These are phyloP conservation scores for Neonothopanus nambi DNA, from an alignment of 1,284 basidiomycete genomes.

Conservation along the genomic window DNA sequence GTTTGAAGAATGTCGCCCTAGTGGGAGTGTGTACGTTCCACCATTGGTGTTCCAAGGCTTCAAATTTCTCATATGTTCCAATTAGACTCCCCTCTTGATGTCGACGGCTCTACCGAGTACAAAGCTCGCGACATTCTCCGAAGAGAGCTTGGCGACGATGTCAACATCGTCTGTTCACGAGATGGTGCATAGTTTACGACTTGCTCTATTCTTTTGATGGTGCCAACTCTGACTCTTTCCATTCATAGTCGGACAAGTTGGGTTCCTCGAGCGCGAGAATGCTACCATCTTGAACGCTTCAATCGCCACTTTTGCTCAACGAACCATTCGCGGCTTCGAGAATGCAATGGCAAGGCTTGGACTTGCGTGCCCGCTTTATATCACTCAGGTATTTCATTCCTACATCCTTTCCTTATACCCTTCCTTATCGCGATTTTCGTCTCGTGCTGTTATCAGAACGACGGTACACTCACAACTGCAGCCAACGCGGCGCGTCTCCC, in stretches of 20 bases:
- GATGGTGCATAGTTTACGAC: constrained; percentile 35
- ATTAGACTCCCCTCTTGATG: constrained; percentile 44
- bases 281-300: constrained; percentile 61
- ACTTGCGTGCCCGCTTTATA: constrained; percentile 51
- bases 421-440: background rate
- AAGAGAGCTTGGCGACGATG: constrained; percentile 35
- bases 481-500: constrained; percentile 49
- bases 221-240: background rate
- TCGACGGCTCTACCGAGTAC: constrained; percentile 44
- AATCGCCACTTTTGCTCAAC: constrained; percentile 49
- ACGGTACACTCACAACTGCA: constrained; percentile 53
- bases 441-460: constrained; percentile 41
- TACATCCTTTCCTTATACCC: background rate
- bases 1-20: constrained; percentile 43
- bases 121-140: constrained; percentile 38
- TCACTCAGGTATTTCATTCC: constrained; percentile 35
- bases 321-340: constrained; percentile 50
- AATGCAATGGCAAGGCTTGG: constrained; percentile 45
- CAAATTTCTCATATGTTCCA: background rate
- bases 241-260: constrained; percentile 44
- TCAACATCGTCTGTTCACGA: constrained; percentile 49
- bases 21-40: constrained; percentile 39
- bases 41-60: too few species aligned
- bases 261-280: constrained; percentile 58
- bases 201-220: background rate